phyloP scores from a whole-genome alignment of 139 green algal genomes.

The Pleodorina starrii region DNA sequence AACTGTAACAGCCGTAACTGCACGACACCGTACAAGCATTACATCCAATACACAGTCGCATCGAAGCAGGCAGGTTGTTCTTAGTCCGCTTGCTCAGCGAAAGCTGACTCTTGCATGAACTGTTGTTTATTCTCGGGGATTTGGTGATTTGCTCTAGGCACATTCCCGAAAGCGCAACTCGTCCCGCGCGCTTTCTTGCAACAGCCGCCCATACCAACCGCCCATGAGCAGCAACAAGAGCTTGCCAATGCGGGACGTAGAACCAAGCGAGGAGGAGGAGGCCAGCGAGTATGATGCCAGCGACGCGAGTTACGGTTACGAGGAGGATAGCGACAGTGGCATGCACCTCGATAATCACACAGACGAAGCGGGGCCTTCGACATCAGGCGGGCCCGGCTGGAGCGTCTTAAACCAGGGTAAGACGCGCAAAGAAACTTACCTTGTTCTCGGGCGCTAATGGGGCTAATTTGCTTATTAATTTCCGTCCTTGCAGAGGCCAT shows the following conservation, averaged over 20 bases:
- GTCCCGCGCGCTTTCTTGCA: neutral
- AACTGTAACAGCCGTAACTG: neutral
- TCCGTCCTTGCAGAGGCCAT: conserved; percentile 14
- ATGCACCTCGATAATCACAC: conserved; percentile 16
- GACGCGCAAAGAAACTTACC: neutral
- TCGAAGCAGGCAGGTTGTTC: too few species aligned
- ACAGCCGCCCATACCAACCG: neutral
- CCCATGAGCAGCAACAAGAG: conserved; percentile 27
- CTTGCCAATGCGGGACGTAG: conserved; percentile 8
- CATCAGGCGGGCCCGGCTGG: conserved; percentile 17
- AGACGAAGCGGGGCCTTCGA: conserved; percentile 18
- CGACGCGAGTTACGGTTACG: conserved; percentile 15
- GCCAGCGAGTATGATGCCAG: conserved; percentile 43
- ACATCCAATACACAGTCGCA: neutral
- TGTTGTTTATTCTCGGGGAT: neutral
- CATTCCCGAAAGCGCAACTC: neutral
- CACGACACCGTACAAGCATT: neutral
- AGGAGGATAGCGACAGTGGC: conserved; percentile 9
- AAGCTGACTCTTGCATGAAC: neutral
- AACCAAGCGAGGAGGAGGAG: conserved; percentile 4
- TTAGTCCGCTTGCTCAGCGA: too few species aligned
- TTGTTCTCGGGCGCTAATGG: neutral
- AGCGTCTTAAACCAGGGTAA: conserved; percentile 37
- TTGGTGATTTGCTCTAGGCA: neutral
- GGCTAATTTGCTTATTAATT: neutral